These are phyloP conservation scores for Trematosphaeria pertusa DNA, from an alignment of 2,329 filamentous ascomycete genomes.

Conservation along the genomic window DNA sequence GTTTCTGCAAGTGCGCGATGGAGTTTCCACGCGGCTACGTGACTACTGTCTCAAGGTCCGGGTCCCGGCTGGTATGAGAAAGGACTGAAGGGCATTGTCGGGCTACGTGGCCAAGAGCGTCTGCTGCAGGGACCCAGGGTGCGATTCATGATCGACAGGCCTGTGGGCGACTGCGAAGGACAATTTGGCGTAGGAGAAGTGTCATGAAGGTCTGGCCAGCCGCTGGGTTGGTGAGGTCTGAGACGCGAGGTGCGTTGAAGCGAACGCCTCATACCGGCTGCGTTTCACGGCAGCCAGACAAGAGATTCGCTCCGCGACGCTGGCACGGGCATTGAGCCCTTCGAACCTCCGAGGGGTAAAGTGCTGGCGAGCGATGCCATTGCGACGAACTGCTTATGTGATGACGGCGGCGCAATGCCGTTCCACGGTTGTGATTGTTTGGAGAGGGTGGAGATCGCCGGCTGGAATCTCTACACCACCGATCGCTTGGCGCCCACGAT, in stretches of 20 bases:
- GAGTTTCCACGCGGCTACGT: slow-evolving; percentile 39
- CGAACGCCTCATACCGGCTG: slow-evolving; percentile 31
- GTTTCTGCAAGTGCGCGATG: slow-evolving; percentile 36
- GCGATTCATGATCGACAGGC: slow-evolving; percentile 30
- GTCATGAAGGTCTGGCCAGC: slow-evolving; percentile 46
- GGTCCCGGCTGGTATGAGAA: slow-evolving; percentile 21
- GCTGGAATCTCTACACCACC: slow-evolving; percentile 12
- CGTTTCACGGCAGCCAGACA: slow-evolving; percentile 34
- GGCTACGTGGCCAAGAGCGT: slow-evolving; percentile 27
- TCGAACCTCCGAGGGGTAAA: slow-evolving; percentile 11
- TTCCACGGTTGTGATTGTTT: background rate
- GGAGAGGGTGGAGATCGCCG: slow-evolving; percentile 7
- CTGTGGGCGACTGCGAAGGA: slow-evolving; percentile 8
- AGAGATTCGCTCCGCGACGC: slow-evolving; percentile 12
- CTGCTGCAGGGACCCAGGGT: slow-evolving; percentile 19
- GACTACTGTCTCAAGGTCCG: slow-evolving; percentile 33
- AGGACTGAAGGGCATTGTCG: slow-evolving; percentile 33
- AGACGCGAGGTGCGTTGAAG: slow-evolving; percentile 41
- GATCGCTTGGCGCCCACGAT: slow-evolving; percentile 26
- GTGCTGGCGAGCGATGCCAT: slow-evolving; percentile 3
- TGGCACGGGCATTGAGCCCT: slow-evolving; percentile 6
- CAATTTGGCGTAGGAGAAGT: slow-evolving; percentile 31
- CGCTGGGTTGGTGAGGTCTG: slow-evolving; percentile 37
- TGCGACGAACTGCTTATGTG: background rate
- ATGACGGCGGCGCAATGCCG: slow-evolving; percentile 1